phyloP scores from a whole-genome alignment of 768 basidiomycete genomes.

The Mycena filopes region DNA sequence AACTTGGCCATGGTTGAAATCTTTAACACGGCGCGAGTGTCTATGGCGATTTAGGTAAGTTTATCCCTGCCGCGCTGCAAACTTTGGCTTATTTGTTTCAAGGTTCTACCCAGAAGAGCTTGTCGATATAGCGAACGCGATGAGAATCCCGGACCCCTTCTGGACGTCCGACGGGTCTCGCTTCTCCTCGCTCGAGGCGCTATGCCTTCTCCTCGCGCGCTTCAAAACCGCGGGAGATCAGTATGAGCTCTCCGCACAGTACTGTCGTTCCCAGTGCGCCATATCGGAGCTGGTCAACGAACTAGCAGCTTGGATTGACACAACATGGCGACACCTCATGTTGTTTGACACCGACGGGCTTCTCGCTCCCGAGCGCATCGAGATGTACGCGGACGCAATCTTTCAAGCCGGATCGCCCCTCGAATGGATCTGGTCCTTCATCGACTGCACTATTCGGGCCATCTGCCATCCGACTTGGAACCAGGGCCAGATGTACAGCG shows the following conservation, averaged over 20 bases:
- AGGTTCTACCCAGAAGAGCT: too few species aligned
- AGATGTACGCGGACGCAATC: slow-evolving; percentile 20
- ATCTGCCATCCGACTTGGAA: slow-evolving; percentile 31
- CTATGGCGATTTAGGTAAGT: too few species aligned
- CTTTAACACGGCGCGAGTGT: too few species aligned
- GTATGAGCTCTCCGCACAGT: slow-evolving; percentile 27
- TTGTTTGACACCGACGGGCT: neutral
- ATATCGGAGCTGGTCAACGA: slow-evolving; percentile 34
- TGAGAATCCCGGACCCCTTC: neutral
- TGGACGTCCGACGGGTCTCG: neutral
- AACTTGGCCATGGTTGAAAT: too few species aligned
- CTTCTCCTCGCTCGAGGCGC: slow-evolving; percentile 26
- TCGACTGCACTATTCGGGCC: too few species aligned
- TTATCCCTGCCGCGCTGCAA: too few species aligned
- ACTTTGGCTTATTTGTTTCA: too few species aligned
- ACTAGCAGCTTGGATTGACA: slow-evolving; percentile 20
- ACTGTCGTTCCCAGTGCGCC: slow-evolving; percentile 31
- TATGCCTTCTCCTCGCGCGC: slow-evolving; percentile 26
- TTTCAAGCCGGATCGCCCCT: slow-evolving; percentile 29
- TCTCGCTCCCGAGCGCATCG: neutral
- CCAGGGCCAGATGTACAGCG: slow-evolving; percentile 25
- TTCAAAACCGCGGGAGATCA: slow-evolving; percentile 28
- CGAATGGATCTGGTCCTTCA: slow-evolving; percentile 33
- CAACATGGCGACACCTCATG: slow-evolving; percentile 34
- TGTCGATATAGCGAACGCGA: too few species aligned